Base-by-base conservation (phyloP, 1,284 basidiomycete genomes). In the Microbotryum silenes-acaulis region DNA sequence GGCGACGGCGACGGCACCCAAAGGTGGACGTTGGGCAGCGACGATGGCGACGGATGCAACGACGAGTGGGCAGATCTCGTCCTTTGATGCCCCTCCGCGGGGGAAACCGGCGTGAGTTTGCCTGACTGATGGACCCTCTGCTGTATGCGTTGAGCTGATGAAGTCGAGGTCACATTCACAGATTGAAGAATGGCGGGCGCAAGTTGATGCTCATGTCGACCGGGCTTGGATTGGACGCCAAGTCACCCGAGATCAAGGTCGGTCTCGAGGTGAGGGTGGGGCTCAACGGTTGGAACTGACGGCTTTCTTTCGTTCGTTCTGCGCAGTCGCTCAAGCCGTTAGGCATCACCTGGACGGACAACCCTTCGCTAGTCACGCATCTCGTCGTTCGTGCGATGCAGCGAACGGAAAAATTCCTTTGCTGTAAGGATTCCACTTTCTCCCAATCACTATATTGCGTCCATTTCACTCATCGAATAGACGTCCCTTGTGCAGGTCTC, bases 331-430 rank as follows among this genome's bases (percentile, higher is more conserved):
- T 91, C 51, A 75, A 74, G 5, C 83, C 81, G 67, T 74, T 90
- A 1, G 87, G 87, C 2, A 83, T 81, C 5, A 82, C 80, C 63
- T 78, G 83, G 62, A 83, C 83, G 3, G 79, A 79, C 2, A 81
- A 83, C 52, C 79, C 85, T 0, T 72, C 75, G 1, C 83, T 88
- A 59, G 89, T 86, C 71, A 91, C 88, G 1, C 87, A 91, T 74
- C 79, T 92, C 23, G 74, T 91, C 48, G 82, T 82, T 12, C 81
- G 81, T 48, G 77, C 78, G 33, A 78, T 91, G 21, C 82, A 85
- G 6, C 81, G 89, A 8, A 91, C 89, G 0, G 86, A 89, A 72
- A 92, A 91, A 72, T 87, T 91, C 72, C 78, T 92, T 1, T 2
- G 84, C 82, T 68, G 87, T 87, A 6, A 27, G 1, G 77, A 61